Evolutionary conservation across 1,284 basidiomycete species (phyloP).

Genomic region (Ustilago shanxiensis): DNA sequence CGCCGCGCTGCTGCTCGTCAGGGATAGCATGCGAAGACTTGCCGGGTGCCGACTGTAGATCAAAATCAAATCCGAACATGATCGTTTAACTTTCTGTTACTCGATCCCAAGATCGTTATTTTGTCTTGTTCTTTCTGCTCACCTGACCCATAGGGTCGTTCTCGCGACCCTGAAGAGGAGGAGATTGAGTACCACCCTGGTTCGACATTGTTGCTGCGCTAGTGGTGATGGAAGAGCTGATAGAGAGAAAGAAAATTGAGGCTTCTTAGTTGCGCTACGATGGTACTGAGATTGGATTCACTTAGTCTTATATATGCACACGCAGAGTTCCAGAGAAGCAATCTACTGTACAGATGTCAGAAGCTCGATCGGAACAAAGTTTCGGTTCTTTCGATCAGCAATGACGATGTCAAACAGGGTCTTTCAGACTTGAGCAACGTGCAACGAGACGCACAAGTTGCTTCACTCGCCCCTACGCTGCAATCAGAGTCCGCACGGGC

Average conservation of each 20-base stretch:
- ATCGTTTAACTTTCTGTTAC: background rate
- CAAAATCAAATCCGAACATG: background rate
- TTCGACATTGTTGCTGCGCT: conserved; percentile 27
- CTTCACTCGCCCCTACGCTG: background rate
- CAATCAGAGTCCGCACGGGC: conserved; percentile 1
- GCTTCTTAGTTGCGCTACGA: background rate
- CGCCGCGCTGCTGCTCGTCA: conserved; percentile 50
- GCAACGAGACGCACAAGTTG: background rate
- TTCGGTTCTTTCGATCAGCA: conserved; percentile 8
- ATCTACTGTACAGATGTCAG: background rate
- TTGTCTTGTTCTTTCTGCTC: background rate
- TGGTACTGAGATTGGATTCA: background rate
- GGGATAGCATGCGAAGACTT: conserved; percentile 43
- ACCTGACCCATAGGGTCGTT: conserved; percentile 59
- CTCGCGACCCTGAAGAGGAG: conserved; percentile 49
- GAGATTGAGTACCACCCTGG: conserved; percentile 51
- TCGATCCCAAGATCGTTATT: background rate
- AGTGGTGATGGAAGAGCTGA: background rate
- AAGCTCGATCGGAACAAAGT: background rate
- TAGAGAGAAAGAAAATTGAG: background rate
- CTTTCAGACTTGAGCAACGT: conserved; percentile 4
- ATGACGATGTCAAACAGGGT: background rate
- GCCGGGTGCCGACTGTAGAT: conserved; percentile 47
- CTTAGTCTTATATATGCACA: background rate
- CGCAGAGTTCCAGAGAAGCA: background rate